Conservation (phyloP, 495 filamentous ascomycete species). For the Tetracladium setigerum region DNA sequence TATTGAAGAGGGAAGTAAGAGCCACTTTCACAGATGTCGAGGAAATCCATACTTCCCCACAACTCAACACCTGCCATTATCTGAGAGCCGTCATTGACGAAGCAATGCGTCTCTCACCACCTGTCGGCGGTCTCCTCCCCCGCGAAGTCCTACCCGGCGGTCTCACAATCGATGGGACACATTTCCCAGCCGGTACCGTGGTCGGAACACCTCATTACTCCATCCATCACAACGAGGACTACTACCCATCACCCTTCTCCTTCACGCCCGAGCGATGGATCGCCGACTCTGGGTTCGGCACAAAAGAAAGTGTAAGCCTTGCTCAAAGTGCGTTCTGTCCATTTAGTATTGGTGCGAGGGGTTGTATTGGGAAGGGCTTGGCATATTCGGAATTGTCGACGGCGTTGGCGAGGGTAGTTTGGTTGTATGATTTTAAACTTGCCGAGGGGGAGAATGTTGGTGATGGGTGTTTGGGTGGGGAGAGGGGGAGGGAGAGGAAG, state of each 20-base stretch:
- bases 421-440: constrained; percentile 37
- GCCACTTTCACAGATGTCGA: constrained; percentile 40
- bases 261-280: constrained; percentile 40
- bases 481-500: constrained; percentile 36
- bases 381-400: constrained; percentile 47
- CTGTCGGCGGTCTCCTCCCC: constrained; percentile 52
- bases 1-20: constrained; percentile 42
- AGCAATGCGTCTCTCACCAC: constrained; percentile 60
- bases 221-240: constrained; percentile 46
- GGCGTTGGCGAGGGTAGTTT: constrained; percentile 39
- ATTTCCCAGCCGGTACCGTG: constrained; percentile 27
- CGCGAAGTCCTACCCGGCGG: constrained; percentile 58
- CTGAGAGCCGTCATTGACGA: constrained; percentile 62
- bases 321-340: constrained; percentile 49
- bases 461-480: constrained; percentile 32
- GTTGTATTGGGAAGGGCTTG: constrained; percentile 52
- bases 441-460: constrained; percentile 29
- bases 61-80: constrained; percentile 27
- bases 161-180: constrained; percentile 22
- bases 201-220: constrained; percentile 48
- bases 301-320: constrained; percentile 28
- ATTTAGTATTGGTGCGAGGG: constrained; percentile 48
- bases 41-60: constrained; percentile 32
- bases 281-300: constrained; percentile 9
- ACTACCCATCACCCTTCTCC: constrained; percentile 44